Evolutionary conservation across 768 basidiomycete species (phyloP).

Genomic region (Boletus pseudo-olivaceus): DNA sequence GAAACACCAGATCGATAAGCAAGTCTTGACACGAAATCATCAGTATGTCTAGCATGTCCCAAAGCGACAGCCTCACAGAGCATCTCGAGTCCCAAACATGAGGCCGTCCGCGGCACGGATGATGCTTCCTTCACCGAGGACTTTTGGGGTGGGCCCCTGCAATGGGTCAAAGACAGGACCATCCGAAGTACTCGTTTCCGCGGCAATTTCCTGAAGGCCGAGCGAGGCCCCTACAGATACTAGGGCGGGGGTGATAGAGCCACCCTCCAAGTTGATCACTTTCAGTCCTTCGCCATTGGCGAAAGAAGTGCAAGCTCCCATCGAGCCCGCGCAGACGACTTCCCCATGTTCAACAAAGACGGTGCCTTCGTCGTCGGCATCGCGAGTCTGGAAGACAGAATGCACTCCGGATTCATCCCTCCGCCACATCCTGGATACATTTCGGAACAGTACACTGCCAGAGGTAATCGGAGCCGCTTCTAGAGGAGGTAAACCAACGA

Average conservation of each 20-base stretch:
- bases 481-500: conserved; percentile 70
- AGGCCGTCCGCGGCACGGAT: conserved; percentile 64
- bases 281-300: conserved; percentile 6
- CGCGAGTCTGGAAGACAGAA: conserved; percentile 12
- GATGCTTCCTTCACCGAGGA: conserved; percentile 39
- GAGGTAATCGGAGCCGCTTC: conserved; percentile 33
- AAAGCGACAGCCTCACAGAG: conserved; percentile 35
- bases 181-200: conserved; percentile 65
- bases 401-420: conserved; percentile 22
- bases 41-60: not conserved
- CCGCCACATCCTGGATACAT: conserved; percentile 41
- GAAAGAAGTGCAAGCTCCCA: conserved; percentile 9
- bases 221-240: conserved; percentile 61
- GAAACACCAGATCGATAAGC: conserved; percentile 78
- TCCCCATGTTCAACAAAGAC: conserved; percentile 54
- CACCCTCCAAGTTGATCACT: conserved; percentile 55
- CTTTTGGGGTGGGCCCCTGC: conserved; percentile 27
- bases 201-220: conserved; percentile 65
- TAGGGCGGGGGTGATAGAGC: conserved; percentile 57
- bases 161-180: conserved; percentile 54
- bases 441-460: conserved; percentile 47
- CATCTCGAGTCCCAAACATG: conserved; percentile 49
- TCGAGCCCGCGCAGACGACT: conserved; percentile 44
- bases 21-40: conserved; percentile 39
- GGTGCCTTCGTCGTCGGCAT: conserved; percentile 16